Evolutionary conservation across 73 alveolate species (phyloP).

Genomic region (Breviolum minutum): DNA sequence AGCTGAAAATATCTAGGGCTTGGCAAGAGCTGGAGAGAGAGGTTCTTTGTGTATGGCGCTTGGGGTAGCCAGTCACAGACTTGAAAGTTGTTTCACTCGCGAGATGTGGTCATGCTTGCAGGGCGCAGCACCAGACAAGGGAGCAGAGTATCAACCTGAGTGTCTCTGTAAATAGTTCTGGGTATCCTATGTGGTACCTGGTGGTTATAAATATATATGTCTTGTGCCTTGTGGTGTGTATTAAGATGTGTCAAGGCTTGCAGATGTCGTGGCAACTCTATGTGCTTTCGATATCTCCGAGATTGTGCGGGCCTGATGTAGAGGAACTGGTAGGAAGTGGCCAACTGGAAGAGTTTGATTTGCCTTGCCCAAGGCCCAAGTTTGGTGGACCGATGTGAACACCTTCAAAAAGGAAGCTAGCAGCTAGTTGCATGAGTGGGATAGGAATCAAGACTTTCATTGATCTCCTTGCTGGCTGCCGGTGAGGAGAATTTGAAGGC

Average conservation of each 20-base stretch:
- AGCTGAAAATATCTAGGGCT: conserved; percentile 10
- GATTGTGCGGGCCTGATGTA: neutral
- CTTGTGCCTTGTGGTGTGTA: too few species aligned
- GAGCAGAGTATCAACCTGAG: neutral
- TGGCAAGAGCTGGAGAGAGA: too few species aligned
- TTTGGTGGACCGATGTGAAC: conserved; percentile 65
- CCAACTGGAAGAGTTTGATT: neutral
- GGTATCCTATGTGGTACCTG: neutral
- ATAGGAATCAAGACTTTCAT: neutral
- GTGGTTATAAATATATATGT: too few species aligned
- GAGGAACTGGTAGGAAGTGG: neutral
- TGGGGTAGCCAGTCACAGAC: too few species aligned
- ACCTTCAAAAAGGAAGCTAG: neutral
- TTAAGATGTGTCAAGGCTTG: neutral
- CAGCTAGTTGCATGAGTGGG: too few species aligned
- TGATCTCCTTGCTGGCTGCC: neutral
- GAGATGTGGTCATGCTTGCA: neutral
- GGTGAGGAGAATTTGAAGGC: conserved; percentile 39
- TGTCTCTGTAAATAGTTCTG: neutral
- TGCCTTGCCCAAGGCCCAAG: conserved; percentile 31
- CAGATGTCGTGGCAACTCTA: conserved; percentile 64
- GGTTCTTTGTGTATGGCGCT: too few species aligned
- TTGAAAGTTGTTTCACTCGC: too few species aligned
- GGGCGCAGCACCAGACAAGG: neutral
- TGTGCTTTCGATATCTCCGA: conserved; percentile 75